These are phyloP conservation scores for Pinus tabuliformis DNA, from an alignment of 75 land plant genomes.

Conservation along the genomic window DNA sequence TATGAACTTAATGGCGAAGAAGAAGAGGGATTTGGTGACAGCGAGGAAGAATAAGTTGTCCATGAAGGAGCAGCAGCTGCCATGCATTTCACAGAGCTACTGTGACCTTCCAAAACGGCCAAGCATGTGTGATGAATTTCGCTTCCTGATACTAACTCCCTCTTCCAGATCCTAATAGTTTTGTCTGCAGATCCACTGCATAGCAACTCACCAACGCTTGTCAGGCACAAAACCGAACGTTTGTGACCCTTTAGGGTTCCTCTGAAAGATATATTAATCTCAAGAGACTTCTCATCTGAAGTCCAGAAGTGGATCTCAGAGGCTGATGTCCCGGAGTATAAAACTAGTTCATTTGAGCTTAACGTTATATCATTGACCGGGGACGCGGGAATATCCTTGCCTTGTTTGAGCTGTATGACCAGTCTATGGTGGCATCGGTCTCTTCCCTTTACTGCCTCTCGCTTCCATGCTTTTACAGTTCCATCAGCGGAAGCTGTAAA, in stretches of 20 bases:
- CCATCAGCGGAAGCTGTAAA: slow-evolving; percentile 59
- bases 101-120: slow-evolving; percentile 41
- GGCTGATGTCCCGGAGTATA: slow-evolving; percentile 36
- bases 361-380: slow-evolving; percentile 51
- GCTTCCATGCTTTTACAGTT: slow-evolving; percentile 47
- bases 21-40: slow-evolving; percentile 14
- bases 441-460: slow-evolving; percentile 2
- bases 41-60: too few species aligned
- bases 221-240: slow-evolving; percentile 52
- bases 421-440: slow-evolving; percentile 18
- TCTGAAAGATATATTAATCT: slow-evolving; percentile 35
- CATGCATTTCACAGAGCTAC: slow-evolving; percentile 43
- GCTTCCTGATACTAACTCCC: slow-evolving; percentile 16
- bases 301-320: slow-evolving; percentile 34
- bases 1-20: too few species aligned
- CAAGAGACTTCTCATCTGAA: slow-evolving; percentile 32
- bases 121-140: slow-evolving; percentile 27
- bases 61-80: background rate
- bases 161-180: slow-evolving; percentile 41
- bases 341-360: slow-evolving; percentile 17
- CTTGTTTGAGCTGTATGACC: slow-evolving; percentile 20
- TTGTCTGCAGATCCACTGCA: slow-evolving; percentile 58
- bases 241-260: slow-evolving; percentile 48
- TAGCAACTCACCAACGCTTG: slow-evolving; percentile 23
- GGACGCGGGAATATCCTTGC: slow-evolving; percentile 29